Evolutionary conservation across 208 protist species (phyloP).

Genomic region (Trichomonas vaginalis): DNA sequence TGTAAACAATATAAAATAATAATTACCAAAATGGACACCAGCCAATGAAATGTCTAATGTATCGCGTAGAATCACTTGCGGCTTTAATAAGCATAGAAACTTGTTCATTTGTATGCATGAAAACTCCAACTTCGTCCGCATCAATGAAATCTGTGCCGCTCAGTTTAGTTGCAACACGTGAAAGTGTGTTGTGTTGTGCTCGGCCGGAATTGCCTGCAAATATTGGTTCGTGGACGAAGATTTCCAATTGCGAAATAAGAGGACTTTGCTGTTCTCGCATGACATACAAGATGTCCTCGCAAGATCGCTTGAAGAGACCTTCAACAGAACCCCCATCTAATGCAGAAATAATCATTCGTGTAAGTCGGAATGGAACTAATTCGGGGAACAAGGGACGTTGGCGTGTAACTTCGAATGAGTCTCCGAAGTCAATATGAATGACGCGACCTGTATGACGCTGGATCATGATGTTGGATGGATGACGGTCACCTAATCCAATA

Average conservation of each 20-base stretch:
- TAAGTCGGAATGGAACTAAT: constrained; percentile 41
- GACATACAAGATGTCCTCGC: constrained; percentile 45
- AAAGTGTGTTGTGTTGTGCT: neutral
- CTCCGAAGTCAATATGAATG: constrained; percentile 35
- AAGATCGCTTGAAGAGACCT: constrained; percentile 62
- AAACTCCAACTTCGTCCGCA: neutral
- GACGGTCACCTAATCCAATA: constrained; percentile 7
- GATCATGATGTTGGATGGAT: constrained; percentile 29
- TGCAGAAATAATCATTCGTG: constrained; percentile 40
- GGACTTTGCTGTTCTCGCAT: constrained; percentile 26
- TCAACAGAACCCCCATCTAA: constrained; percentile 39
- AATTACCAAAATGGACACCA: constrained; percentile 14
- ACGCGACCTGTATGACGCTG: constrained; percentile 32
- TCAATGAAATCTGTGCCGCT: neutral
- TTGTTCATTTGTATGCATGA: neutral
- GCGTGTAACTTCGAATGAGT: constrained; percentile 33
- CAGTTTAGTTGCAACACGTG: neutral
- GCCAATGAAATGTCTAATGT: neutral
- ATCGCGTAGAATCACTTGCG: neutral
- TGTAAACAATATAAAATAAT: neutral
- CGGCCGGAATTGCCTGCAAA: neutral
- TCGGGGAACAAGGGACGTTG: constrained; percentile 27
- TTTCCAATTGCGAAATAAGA: constrained; percentile 30
- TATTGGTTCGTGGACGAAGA: constrained; percentile 31
- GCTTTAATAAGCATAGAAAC: neutral